Base-by-base conservation (phyloP, 208 protist genomes). In the Lotmaria passim region DNA sequence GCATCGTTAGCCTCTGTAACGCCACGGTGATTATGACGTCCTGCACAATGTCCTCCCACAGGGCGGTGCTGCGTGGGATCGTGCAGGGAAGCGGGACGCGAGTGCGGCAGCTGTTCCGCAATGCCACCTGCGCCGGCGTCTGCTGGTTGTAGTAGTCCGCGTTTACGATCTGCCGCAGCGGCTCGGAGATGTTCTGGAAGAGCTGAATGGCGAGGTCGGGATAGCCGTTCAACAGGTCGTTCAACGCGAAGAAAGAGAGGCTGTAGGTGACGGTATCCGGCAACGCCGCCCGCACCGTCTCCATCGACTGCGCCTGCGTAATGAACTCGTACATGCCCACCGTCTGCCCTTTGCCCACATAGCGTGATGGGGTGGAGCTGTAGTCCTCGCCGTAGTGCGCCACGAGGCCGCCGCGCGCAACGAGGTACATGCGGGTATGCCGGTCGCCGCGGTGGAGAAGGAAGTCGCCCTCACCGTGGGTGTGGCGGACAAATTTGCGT, bases 241-340 rank as follows among this genome's bases (percentile, higher is more conserved):
- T 85, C 31, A 95, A 43, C 6, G 82, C 83, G 12, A 81, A 86
- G 43, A 73, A 84, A 59, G 87, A 86, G 63, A 93, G 79, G 38
- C 92, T 86, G 69, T 93, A 95, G 7, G 86, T 90, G 19, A 93
- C 79, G 0, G 90, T 93, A 41, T 87, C 85, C 26, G 81, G 77
- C 38, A 85, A 76, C 15, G 87, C 87, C 12, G 80, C 87, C 28
- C 83, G 81, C 65, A 93, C 85, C 60, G 84, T 92, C 73, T 93
- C 86, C 33, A 73, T 72, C 44, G 86, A 79, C 48, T 82, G 72
- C 33, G 75, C 72, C 73, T 89, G 81, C 30, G 85, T 88, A 36
- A 95, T 78, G 71, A 93, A 91, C 65, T 90, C 85, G 63, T 93
- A 95, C 83, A 92, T 90, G 33, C 86, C 87, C 14, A 92, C 69